Conservation (phyloP, 306 rosid genomes). For the Alnus glutinosa region DNA sequence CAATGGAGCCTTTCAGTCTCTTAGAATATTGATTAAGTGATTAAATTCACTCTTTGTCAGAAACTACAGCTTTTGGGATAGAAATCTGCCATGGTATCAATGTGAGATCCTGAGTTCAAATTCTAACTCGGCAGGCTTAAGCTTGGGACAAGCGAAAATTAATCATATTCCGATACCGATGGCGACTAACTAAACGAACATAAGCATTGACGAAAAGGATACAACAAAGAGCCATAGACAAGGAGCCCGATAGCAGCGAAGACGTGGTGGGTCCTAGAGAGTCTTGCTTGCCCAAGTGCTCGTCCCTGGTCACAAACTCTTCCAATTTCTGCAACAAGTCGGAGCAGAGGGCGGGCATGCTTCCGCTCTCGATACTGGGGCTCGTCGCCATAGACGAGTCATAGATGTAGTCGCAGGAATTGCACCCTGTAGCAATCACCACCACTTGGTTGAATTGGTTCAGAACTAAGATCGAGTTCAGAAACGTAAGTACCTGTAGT, state of each 20-base stretch:
- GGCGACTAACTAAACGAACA: not conserved
- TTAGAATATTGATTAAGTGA: no score
- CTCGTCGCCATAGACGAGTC: conserved; percentile 56
- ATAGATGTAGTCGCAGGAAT: conserved; percentile 68
- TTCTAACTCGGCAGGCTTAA: no score
- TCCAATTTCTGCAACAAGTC: conserved; percentile 65
- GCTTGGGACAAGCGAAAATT: no score
- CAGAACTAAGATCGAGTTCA: conserved; percentile 74
- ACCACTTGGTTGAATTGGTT: conserved; percentile 85
- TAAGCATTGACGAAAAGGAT: conserved; percentile 42
- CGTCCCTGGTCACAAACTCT: conserved; percentile 57
- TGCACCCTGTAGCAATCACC: conserved; percentile 87
- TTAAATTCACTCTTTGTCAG: no score
- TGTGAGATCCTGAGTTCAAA: no score
- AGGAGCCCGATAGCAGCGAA: conserved; percentile 78
- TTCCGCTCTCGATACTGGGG: conserved; percentile 52
- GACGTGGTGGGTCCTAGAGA: conserved; percentile 49
- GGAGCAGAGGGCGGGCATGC: conserved; percentile 75
- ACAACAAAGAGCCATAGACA: conserved; percentile 97
- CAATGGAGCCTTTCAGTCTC: no score
- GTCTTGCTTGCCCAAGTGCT: conserved; percentile 43
- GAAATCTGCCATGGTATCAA: not conserved
- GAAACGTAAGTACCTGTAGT: conserved; percentile 69
- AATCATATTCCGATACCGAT: no score
- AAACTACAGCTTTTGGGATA: no score